Evolutionary conservation across 257 asterid genomes (phyloP).

Genomic region (Plantago ovata): DNA sequence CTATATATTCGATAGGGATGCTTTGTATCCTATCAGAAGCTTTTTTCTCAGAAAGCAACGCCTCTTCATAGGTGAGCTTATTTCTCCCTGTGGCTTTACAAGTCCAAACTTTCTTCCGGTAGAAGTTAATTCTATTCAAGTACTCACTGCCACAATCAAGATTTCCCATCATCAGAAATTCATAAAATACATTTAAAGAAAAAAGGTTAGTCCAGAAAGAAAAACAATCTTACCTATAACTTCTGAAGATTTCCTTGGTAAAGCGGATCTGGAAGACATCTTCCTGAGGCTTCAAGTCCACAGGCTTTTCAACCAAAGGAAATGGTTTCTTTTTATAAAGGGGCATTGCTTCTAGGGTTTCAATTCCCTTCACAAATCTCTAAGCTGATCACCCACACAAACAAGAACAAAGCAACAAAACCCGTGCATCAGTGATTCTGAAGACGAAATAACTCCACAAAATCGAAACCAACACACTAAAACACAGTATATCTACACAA

Average conservation of each 20-base stretch:
- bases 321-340: conserved; percentile 68
- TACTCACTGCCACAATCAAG: conserved; percentile 56
- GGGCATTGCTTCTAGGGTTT: conserved; percentile 54
- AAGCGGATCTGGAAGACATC: conserved; percentile 71
- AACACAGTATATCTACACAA: conserved; percentile 11
- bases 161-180: conserved; percentile 7
- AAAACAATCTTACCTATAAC: conserved; percentile 48
- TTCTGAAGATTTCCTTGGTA: conserved; percentile 88
- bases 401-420: conserved; percentile 7
- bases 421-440: conserved; percentile 25
- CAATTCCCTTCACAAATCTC: conserved; percentile 31
- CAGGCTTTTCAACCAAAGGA: conserved; percentile 58
- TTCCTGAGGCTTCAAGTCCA: conserved; percentile 71
- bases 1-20: conserved; percentile 59
- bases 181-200: background rate
- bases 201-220: conserved; percentile 12
- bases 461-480: conserved; percentile 17
- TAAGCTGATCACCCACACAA: conserved; percentile 35
- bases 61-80: conserved; percentile 87
- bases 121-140: conserved; percentile 70
- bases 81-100: conserved; percentile 88
- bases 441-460: background rate
- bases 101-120: conserved; percentile 74
- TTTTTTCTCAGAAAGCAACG: conserved; percentile 70
- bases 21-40: conserved; percentile 56